phyloP scores from a whole-genome alignment of 805 yeast species.

The Candida ortonii region DNA sequence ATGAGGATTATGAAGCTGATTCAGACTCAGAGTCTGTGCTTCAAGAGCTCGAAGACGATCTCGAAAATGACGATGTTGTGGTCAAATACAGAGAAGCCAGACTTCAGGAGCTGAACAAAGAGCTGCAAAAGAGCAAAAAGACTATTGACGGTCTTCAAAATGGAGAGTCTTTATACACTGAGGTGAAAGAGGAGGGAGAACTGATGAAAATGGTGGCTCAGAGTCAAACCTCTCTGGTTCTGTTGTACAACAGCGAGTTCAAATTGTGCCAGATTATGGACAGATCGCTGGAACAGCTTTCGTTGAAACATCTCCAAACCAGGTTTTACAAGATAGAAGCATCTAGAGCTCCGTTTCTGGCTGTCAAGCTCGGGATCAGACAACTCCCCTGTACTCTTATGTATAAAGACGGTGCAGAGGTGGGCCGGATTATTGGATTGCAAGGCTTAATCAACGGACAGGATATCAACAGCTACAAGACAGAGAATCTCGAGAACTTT shows the following conservation, averaged over 20 bases:
- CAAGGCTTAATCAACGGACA: slow-evolving; percentile 47
- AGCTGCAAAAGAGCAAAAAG: slow-evolving; percentile 36
- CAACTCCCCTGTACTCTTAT: slow-evolving; percentile 69
- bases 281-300: slow-evolving; percentile 40
- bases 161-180: slow-evolving; percentile 37
- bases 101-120: slow-evolving; percentile 51
- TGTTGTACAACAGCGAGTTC: slow-evolving; percentile 63
- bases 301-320: slow-evolving; percentile 56
- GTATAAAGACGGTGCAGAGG: slow-evolving; percentile 59
- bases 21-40: slow-evolving; percentile 37
- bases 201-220: slow-evolving; percentile 50
- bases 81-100: slow-evolving; percentile 60
- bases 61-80: slow-evolving; percentile 44
- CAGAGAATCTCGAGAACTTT: slow-evolving; percentile 47
- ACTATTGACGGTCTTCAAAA: slow-evolving; percentile 32
- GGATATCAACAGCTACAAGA: slow-evolving; percentile 42
- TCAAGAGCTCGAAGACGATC: slow-evolving; percentile 50
- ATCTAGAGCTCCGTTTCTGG: slow-evolving; percentile 68
- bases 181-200: slow-evolving; percentile 52
- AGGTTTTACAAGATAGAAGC: slow-evolving; percentile 57
- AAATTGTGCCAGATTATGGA: slow-evolving; percentile 61
- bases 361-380: slow-evolving; percentile 56
- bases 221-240: slow-evolving; percentile 46
- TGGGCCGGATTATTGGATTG: slow-evolving; percentile 64
- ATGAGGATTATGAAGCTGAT: slow-evolving; percentile 18